Conservation (phyloP, 2,329 filamentous ascomycete genomes). For the Sordariomycetes sp. region DNA sequence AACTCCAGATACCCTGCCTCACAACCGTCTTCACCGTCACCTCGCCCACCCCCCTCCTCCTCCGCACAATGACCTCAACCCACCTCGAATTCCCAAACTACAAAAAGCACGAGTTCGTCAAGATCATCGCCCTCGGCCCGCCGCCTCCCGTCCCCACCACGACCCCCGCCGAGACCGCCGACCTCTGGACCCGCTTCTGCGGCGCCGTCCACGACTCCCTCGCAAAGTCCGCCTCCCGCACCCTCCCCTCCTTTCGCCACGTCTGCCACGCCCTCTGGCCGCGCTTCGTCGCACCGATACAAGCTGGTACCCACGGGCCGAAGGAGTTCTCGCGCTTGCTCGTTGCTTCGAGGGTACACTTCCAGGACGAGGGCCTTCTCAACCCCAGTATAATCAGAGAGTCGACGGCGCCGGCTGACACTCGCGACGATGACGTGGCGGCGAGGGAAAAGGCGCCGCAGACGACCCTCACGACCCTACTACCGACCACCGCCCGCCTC, state of each 20-base stretch:
- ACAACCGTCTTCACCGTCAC: slow-evolving; percentile 67
- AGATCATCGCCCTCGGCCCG: slow-evolving; percentile 53
- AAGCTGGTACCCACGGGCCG: slow-evolving; percentile 57
- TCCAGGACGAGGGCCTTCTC: slow-evolving; percentile 60
- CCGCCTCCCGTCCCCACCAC: slow-evolving; percentile 30
- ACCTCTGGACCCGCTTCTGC: slow-evolving; percentile 71
- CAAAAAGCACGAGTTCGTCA: slow-evolving; percentile 63
- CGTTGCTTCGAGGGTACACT: slow-evolving; percentile 52
- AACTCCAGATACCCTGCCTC: slow-evolving; percentile 62
- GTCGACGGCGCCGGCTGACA: neutral
- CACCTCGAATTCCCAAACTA: slow-evolving; percentile 80
- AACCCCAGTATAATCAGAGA: slow-evolving; percentile 45
- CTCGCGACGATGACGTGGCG: slow-evolving; percentile 8
- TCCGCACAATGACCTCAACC: slow-evolving; percentile 57
- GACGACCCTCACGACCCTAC: slow-evolving; percentile 35
- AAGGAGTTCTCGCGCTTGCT: slow-evolving; percentile 79
- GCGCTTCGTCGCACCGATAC: slow-evolving; percentile 66
- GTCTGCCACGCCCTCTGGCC: slow-evolving; percentile 71
- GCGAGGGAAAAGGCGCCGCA: neutral
- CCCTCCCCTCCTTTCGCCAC: slow-evolving; percentile 58
- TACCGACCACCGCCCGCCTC: slow-evolving; percentile 62
- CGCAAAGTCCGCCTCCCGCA: slow-evolving; percentile 65
- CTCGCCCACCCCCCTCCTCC: slow-evolving; percentile 52
- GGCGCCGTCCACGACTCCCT: slow-evolving; percentile 80
- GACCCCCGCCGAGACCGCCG: slow-evolving; percentile 38